Evolutionary conservation across 192 early-diverging fungal species (phyloP).

Genomic region (Gonapodya prolifera): DNA sequence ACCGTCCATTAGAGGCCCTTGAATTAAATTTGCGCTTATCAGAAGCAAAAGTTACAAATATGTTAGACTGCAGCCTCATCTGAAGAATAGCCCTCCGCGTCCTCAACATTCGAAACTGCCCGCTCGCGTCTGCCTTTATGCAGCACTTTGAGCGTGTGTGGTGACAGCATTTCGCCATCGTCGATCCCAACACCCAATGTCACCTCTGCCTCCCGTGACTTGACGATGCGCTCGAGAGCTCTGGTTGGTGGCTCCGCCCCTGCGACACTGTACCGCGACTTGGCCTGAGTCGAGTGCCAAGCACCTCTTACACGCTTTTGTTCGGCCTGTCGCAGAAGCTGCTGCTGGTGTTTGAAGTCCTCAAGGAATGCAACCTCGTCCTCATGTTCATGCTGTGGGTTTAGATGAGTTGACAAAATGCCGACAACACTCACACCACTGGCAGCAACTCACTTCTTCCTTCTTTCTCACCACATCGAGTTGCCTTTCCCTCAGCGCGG

Average conservation of each 20-base stretch:
- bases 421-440: not conserved
- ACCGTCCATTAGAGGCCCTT: too few relatives aligned
- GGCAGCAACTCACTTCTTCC: not conserved
- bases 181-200: not conserved
- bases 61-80: too few relatives aligned
- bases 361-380: not conserved
- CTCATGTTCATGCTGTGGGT: not conserved
- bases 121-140: not conserved
- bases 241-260: too few relatives aligned
- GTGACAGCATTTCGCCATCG: not conserved
- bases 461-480: not conserved
- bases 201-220: not conserved
- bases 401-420: not conserved
- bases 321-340: not conserved
- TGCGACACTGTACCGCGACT: too few relatives aligned
- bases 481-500: not conserved
- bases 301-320: not conserved
- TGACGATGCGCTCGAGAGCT: not conserved
- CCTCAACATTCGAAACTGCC: not conserved
- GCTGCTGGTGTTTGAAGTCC: not conserved
- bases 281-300: not conserved
- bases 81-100: too few relatives aligned
- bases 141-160: not conserved
- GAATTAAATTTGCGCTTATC: too few relatives aligned
- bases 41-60: too few relatives aligned